phyloP scores from a whole-genome alignment of 176 grass and related monocot genomes.

The Zizania latifolia region DNA sequence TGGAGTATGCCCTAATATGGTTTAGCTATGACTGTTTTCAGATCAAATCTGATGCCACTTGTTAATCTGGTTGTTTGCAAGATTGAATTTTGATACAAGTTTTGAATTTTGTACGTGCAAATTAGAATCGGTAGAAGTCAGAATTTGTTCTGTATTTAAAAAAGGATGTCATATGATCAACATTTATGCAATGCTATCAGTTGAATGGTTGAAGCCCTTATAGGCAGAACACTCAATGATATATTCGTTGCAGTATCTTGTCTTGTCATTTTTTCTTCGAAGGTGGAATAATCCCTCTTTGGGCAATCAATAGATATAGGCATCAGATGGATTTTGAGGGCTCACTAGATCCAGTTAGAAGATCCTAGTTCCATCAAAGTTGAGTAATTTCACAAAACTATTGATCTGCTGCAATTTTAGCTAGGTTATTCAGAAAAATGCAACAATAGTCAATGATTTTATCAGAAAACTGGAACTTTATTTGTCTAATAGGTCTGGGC shows the following conservation, averaged over 20 bases:
- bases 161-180: neutral
- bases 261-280: neutral
- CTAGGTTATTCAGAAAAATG: too few relatives aligned
- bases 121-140: neutral
- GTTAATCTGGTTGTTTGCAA: neutral
- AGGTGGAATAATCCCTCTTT: too few relatives aligned
- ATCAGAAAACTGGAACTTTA: too few relatives aligned
- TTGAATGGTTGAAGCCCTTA: neutral
- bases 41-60: neutral
- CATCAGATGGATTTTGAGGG: neutral
- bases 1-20: neutral
- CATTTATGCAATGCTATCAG: neutral
- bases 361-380: neutral
- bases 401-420: too few relatives aligned
- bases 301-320: neutral
- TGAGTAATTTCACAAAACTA: too few relatives aligned
- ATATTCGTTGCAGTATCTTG: neutral
- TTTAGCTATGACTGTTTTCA: neutral
- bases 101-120: neutral
- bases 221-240: neutral
- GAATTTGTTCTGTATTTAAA: constrained; percentile 9
- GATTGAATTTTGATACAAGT: neutral
- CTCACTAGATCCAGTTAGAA: neutral
- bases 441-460: too few relatives aligned
- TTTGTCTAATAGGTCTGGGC: too few relatives aligned